phyloP scores from a whole-genome alignment of 106 monocot genomes.

The Amphibolis antarctica region DNA sequence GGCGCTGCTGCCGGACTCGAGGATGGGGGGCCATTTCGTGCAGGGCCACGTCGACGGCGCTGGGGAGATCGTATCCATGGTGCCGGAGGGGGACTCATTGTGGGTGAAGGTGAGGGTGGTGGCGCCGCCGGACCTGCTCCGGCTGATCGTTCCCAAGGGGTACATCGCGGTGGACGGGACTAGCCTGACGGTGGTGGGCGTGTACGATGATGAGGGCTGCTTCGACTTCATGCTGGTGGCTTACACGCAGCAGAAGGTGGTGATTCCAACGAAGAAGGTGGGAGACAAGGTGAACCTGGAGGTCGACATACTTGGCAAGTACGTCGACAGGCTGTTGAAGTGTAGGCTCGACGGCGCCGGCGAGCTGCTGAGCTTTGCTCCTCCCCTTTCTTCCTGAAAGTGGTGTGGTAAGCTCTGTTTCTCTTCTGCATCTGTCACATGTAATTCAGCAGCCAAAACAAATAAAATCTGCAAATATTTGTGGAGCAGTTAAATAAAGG shows the following conservation, averaged over 20 bases:
- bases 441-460: too few relatives aligned
- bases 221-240: constrained; percentile 94
- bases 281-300: constrained; percentile 95
- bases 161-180: constrained; percentile 82
- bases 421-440: too few relatives aligned
- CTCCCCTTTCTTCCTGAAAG: too few relatives aligned
- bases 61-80: constrained; percentile 58
- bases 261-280: constrained; percentile 66
- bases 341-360: not conserved
- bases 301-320: constrained; percentile 92
- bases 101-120: constrained; percentile 71
- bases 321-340: constrained; percentile 73
- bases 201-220: constrained; percentile 67
- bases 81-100: constrained; percentile 66
- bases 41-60: constrained; percentile 93
- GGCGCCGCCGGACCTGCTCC: constrained; percentile 45
- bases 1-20: constrained; percentile 46
- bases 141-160: constrained; percentile 75
- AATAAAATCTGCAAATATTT: too few relatives aligned
- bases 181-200: constrained; percentile 79
- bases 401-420: too few relatives aligned
- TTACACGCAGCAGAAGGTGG: constrained; percentile 74
- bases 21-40: constrained; percentile 98
- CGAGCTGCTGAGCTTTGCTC: too few relatives aligned
- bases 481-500: too few relatives aligned